Evolutionary conservation across 345 rosid species (phyloP).

Genomic region (Reutealis trisperma): DNA sequence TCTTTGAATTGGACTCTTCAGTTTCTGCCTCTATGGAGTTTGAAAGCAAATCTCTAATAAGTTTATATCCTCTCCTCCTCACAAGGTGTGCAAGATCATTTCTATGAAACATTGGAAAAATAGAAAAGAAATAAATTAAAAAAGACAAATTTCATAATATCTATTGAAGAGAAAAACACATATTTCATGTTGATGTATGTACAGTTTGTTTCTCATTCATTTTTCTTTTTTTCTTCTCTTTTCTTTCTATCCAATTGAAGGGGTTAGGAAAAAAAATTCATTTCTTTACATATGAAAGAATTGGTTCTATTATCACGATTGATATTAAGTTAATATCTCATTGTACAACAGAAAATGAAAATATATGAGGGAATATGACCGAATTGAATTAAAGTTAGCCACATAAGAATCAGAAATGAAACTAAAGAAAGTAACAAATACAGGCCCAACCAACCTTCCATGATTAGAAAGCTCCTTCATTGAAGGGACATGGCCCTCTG

Average conservation of each 20-base stretch:
- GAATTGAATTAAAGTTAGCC: not conserved
- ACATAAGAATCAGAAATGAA: not conserved
- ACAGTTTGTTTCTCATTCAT: not conserved
- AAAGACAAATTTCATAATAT: slow-evolving; percentile 5
- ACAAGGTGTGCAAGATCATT: slow-evolving; percentile 85
- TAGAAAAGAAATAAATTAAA: not conserved
- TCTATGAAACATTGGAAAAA: slow-evolving; percentile 43
- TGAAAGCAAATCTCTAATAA: slow-evolving; percentile 58
- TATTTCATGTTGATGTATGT: not conserved
- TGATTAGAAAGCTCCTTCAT: slow-evolving; percentile 70
- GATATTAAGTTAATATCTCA: not conserved
- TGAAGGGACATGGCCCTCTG: slow-evolving; percentile 70
- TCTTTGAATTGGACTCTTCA: slow-evolving; percentile 27
- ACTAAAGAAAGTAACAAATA: not conserved
- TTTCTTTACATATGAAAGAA: no score
- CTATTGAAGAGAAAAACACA: not conserved
- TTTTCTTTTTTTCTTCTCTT: not conserved
- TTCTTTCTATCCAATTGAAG: not conserved
- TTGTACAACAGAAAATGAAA: not conserved
- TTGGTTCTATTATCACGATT: no score
- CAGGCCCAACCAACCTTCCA: slow-evolving; percentile 59
- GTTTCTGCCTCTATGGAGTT: slow-evolving; percentile 33
- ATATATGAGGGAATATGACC: not conserved
- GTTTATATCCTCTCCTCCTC: slow-evolving; percentile 85
- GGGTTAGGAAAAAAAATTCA: no score